Conservation (phyloP, 2,329 filamentous ascomycete genomes). For the Clonostachys sp. region DNA sequence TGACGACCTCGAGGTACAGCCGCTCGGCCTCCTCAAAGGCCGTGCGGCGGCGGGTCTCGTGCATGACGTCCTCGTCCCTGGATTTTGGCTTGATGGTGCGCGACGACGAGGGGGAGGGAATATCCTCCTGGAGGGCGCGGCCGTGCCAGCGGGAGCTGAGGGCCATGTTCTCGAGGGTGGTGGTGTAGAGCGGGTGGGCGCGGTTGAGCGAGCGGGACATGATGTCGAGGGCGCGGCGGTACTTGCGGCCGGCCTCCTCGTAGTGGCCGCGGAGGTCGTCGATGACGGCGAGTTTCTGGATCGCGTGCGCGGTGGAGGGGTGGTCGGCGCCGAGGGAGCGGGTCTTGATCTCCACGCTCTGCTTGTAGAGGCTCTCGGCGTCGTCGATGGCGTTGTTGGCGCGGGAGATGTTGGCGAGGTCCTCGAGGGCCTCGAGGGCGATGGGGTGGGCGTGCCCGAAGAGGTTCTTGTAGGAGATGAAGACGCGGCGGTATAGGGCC, state of each 20-base stretch:
- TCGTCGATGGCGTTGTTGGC: constrained; percentile 16
- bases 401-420: constrained; percentile 14
- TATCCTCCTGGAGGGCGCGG: constrained; percentile 4
- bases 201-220: constrained; percentile 11
- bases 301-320: constrained; percentile 11
- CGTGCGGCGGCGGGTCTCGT: background rate
- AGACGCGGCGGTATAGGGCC: constrained; percentile 13
- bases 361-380: constrained; percentile 15
- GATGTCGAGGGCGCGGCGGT: constrained; percentile 12
- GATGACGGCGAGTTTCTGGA: constrained; percentile 16
- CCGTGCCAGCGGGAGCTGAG: constrained; percentile 10
- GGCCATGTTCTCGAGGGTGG: constrained; percentile 14
- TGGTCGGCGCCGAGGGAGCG: constrained; percentile 12
- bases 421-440: constrained; percentile 17
- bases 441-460: constrained; percentile 16
- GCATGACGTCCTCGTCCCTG: background rate
- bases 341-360: constrained; percentile 14
- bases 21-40: constrained; percentile 14
- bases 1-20: constrained; percentile 15
- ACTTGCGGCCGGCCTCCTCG: constrained; percentile 10
- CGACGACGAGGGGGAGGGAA: background rate
- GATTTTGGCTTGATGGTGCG: no score
- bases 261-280: constrained; percentile 13
- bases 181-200: constrained; percentile 13
- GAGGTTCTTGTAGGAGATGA: constrained; percentile 15